phyloP scores from a whole-genome alignment of 2,329 filamentous ascomycete species.

The Paraconiothyrium sp. region DNA sequence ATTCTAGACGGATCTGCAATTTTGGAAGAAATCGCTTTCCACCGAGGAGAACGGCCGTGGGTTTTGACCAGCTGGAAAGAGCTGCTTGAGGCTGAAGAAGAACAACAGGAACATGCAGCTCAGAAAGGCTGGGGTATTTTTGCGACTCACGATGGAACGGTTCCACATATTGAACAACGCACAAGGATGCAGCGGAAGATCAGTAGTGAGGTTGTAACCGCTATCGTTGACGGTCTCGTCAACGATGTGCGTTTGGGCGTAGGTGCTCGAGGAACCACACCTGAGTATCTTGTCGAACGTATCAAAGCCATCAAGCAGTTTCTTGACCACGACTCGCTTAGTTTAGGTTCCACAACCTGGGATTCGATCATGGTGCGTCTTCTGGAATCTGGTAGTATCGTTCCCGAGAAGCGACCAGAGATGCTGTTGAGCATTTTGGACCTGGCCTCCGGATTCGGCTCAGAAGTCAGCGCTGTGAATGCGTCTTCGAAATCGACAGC shows the following conservation, averaged over 20 bases:
- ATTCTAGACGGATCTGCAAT: conserved; percentile 54
- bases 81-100: conserved; percentile 41
- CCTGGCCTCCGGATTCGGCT: conserved; percentile 53
- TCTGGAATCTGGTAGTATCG: conserved; percentile 58
- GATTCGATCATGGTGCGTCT: conserved; percentile 60
- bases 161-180: conserved; percentile 35
- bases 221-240: conserved; percentile 63
- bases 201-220: conserved; percentile 66
- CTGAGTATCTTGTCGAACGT: conserved; percentile 44
- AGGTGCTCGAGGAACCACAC: conserved; percentile 50
- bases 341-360: conserved; percentile 55
- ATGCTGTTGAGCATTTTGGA: conserved; percentile 52
- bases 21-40: conserved; percentile 40
- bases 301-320: conserved; percentile 51
- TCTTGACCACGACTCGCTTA: conserved; percentile 48
- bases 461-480: conserved; percentile 51
- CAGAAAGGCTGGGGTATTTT: conserved; percentile 38
- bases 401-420: conserved; percentile 56
- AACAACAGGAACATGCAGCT: conserved; percentile 30
- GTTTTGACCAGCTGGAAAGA: conserved; percentile 55
- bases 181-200: conserved; percentile 58
- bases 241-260: conserved; percentile 57
- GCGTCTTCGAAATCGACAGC: conserved; percentile 35
- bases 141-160: conserved; percentile 24
- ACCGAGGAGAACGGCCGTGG: conserved; percentile 36